phyloP scores from a whole-genome alignment of 192 early-diverging fungal genomes.

The Mortierella alpina region DNA sequence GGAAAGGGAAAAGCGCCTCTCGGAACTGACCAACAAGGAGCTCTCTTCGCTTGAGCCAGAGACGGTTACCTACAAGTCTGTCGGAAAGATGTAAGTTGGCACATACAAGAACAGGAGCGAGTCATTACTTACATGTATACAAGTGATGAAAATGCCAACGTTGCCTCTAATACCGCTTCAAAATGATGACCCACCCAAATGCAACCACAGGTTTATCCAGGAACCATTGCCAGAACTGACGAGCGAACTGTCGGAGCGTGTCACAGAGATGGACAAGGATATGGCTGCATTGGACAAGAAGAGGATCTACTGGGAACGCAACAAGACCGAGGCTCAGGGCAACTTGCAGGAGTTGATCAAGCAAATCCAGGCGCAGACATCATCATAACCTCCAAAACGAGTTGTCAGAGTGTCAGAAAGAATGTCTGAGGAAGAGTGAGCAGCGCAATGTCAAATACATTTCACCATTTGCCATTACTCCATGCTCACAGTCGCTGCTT shows the following conservation, averaged over 20 bases:
- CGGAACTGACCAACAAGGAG: conserved; percentile 77
- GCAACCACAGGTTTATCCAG: conserved; percentile 63
- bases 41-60: conserved; percentile 61
- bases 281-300: conserved; percentile 64
- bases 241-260: conserved; percentile 50
- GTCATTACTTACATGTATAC: too few species aligned
- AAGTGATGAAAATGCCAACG: too few species aligned
- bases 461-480: too few species aligned
- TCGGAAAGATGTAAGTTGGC: conserved; percentile 75
- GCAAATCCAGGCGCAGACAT: conserved; percentile 30
- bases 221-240: conserved; percentile 59
- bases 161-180: neutral
- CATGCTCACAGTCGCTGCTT: neutral
- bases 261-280: conserved; percentile 60
- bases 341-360: conserved; percentile 54
- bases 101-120: too few species aligned
- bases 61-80: conserved; percentile 74
- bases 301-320: conserved; percentile 67
- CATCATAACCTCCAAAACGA: neutral
- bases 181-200: neutral
- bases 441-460: too few species aligned
- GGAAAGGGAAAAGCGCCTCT: conserved; percentile 74
- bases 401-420: too few species aligned
- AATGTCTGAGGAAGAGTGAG: too few species aligned
- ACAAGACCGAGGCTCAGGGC: conserved; percentile 62